Evolutionary conservation across 768 basidiomycete genomes (phyloP), one percentile per base, ranked within the genome.

Genomic region (Suillus hirtellus): DNA sequence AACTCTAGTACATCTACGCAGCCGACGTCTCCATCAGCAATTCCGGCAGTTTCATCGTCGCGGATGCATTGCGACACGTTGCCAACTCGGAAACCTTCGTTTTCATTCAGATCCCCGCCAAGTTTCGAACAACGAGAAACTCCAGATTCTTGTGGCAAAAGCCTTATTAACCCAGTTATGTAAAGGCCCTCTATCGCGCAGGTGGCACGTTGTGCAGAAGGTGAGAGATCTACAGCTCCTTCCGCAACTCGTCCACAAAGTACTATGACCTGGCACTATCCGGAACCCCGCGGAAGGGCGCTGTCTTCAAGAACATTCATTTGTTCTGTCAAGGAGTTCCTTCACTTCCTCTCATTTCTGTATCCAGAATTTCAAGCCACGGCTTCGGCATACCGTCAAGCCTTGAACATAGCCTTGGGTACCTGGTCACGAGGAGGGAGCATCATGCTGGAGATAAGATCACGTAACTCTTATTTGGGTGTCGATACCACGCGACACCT

Each of bases 401-500:
- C 0, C 17, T 42, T 27, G 10, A 24, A 27, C 38, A 27, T 42
- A 27, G 35, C 35, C 35, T 37, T 37, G 10, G 24, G 38, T 11
- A n/a, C 52, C 52, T 34, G 52, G 52, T 58, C 56, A 58, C 56
- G 56, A 27, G 56, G 17, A 58, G 11, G 6, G 10, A 6, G 19
- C 40, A 31, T 27, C 11, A 2, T 40, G 24, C 55, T 27, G 9
- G 24, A 27, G 56, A 58, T 58, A 58, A 58, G 37, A 56, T 56
- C 38, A 56, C 38, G 40, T 37, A 38, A 24, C 37, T 24, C 55
- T 56, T 56, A 56, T 56, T 40, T 58, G 1, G 38, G n/a, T 38
- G 15, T 58, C 5, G 11, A 10, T 56, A 42, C 24, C 56, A 58
- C 10, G 24, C 56, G 56, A 42, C 38, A 42, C 24, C 24, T 58